phyloP scores from a whole-genome alignment of 805 yeast species.

The Wickerhamiella hasegawae region DNA sequence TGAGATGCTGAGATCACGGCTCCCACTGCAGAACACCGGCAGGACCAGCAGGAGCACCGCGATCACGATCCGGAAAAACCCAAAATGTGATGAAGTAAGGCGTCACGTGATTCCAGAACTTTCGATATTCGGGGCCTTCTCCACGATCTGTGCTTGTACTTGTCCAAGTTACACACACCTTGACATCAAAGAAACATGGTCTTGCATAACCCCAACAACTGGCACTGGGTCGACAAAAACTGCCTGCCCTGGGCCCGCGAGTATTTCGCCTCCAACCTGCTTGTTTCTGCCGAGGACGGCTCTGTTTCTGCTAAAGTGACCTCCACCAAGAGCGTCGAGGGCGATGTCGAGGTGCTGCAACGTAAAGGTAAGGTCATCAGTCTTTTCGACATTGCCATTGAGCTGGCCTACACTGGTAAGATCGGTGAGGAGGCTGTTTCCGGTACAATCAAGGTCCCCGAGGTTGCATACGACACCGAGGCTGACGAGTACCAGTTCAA shows the following conservation, averaged over 20 bases:
- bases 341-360: constrained; percentile 95
- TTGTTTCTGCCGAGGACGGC: constrained; percentile 24
- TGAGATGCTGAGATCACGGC: too few species aligned
- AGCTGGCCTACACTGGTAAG: constrained; percentile 39
- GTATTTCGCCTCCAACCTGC: constrained; percentile 51
- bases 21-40: too few species aligned
- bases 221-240: constrained; percentile 99
- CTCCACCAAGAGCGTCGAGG: constrained; percentile 51
- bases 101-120: constrained; percentile 1
- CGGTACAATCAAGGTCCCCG: constrained; percentile 78
- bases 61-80: too few species aligned
- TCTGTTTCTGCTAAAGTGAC: constrained; percentile 24
- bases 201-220: constrained; percentile 90
- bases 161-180: not conserved
- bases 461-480: constrained; percentile 83
- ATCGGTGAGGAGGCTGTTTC: constrained; percentile 28
- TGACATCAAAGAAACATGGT: constrained; percentile 45
- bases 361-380: constrained; percentile 94
- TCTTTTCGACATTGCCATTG: constrained; percentile 64
- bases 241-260: constrained; percentile 81
- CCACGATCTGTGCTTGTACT: not conserved
- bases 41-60: too few species aligned
- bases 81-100: too few species aligned
- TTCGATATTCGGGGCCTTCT: not conserved
- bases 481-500: constrained; percentile 76